Evolutionary conservation across 2,329 filamentous ascomycete species (phyloP), one percentile per base, ranked within the genome.

Genomic region (Teratosphaeriaceae sp.): DNA sequence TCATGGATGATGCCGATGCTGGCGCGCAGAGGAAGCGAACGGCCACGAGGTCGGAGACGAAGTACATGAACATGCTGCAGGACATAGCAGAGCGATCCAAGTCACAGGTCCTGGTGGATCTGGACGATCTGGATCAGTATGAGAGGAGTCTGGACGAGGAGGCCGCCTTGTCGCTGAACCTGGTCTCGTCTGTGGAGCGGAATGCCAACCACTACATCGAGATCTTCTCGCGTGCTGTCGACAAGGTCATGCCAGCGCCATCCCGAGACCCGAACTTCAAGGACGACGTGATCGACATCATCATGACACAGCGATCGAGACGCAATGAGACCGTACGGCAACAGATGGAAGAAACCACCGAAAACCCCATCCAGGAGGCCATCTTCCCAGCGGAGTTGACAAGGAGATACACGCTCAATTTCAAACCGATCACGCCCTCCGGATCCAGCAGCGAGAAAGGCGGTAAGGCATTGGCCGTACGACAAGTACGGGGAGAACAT

Each of bases 131-230:
- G 46, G 78, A 81, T 39, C 54, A 90, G 82, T 97, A 83, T 67
- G 89, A 96, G 65, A 75, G 80, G 51, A 74, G 80, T 21, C 66
- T 81, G 18, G 79, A 80, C 41, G 80, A 82, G 40, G 65, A 63
- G 36, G 58, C 62, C 31, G 51, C 50, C 3, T 65, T 84, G 48
- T 48, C 53, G 5, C 65, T 85, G 50, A 80, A 83, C 54, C 72
- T 97, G 38, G 84, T 94, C 16, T 78, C 85, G 36, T 94, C 85
- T 1, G 85, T 98, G 56, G 86, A 92, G 69, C 77, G 75, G 54
- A 98, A 98, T 67, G 88, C 92, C 13, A 85, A 92, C 60, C 92
- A 95, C 65, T 98, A 98, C 61, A 82, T 97, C 53, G 92, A 98
- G 59, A 78, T 97, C 46, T 68, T 97, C 46, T 90, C 90, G 2